These are phyloP conservation scores for Cladobotryum protrusum DNA, from an alignment of 2,329 filamentous ascomycete species.

Conservation along the genomic window DNA sequence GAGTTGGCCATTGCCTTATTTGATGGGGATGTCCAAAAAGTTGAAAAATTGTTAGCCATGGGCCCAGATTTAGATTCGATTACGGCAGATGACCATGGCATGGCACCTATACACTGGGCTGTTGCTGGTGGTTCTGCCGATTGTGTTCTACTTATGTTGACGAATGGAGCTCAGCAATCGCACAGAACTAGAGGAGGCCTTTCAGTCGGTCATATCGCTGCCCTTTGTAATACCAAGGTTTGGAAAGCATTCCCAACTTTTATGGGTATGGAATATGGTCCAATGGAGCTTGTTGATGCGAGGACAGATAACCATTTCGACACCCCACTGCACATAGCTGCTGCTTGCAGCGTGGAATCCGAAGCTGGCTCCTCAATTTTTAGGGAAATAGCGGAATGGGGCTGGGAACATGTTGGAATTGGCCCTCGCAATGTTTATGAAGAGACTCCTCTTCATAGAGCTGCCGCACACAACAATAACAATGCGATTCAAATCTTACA, in stretches of 20 bases:
- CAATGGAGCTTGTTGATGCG: not conserved
- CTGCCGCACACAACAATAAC: conserved; percentile 1
- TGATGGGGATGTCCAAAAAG: not conserved
- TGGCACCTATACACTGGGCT: conserved; percentile 8
- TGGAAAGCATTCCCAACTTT: not conserved
- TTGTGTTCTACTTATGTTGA: not conserved
- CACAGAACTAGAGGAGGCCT: not conserved
- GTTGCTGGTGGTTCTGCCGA: not conserved
- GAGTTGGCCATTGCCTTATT: conserved; percentile 3
- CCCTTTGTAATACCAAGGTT: conserved; percentile 5
- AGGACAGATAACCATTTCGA: conserved; percentile 1
- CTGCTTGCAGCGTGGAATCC: not conserved
- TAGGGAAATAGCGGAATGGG: not conserved
- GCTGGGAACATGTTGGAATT: not conserved
- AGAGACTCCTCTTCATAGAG: conserved; percentile 9
- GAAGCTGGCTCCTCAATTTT: not conserved
- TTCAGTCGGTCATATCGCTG: not conserved
- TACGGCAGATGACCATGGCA: conserved; percentile 1
- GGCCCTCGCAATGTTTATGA: conserved; percentile 2
- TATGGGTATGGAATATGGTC: not conserved
- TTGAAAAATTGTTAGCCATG: not conserved
- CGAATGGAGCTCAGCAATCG: not conserved
- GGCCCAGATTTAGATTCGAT: not conserved
- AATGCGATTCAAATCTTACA: not conserved
- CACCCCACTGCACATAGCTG: conserved; percentile 4